Conservation (phyloP, 1,139 yeast species). For the Hyphopichia buzzinii region DNA sequence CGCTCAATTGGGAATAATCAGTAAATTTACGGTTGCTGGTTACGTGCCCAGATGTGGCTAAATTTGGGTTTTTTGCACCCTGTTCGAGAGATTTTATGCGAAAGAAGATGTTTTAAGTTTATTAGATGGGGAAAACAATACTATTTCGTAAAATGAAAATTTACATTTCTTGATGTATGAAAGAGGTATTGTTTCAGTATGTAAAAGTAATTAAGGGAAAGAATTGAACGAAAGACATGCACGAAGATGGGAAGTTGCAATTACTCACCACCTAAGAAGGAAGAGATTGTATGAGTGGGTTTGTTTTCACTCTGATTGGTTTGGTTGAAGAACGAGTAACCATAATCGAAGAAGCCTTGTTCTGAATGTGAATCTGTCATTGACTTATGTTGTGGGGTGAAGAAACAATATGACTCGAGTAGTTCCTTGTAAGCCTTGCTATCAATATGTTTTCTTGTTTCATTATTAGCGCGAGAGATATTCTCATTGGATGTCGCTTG, state of each 20-base stretch:
- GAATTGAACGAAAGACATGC: neutral
- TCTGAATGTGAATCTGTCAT: slow-evolving; percentile 2
- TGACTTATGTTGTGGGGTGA: slow-evolving; percentile 7
- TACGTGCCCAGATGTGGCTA: neutral
- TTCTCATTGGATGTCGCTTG: neutral
- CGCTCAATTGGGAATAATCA: no score
- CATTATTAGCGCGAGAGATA: neutral
- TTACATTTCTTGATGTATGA: no score
- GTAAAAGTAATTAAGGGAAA: slow-evolving; percentile 1
- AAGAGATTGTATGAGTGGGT: slow-evolving; percentile 25
- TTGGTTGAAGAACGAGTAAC: neutral
- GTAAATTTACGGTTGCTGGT: no score
- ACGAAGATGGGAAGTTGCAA: neutral
- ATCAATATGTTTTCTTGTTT: slow-evolving; percentile 28
- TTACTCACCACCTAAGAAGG: slow-evolving; percentile 20
- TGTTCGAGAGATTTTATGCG: neutral
- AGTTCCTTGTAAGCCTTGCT: slow-evolving; percentile 67
- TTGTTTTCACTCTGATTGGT: slow-evolving; percentile 1
- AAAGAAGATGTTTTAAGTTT: neutral
- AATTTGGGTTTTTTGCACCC: neutral
- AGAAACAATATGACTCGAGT: slow-evolving; percentile 73
- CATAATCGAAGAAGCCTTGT: slow-evolving; percentile 3
- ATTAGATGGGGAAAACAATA: no score
- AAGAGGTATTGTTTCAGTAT: neutral
- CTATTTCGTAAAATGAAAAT: no score